phyloP scores from a whole-genome alignment of 163 green algal genomes.

The Chlorella variabilis region DNA sequence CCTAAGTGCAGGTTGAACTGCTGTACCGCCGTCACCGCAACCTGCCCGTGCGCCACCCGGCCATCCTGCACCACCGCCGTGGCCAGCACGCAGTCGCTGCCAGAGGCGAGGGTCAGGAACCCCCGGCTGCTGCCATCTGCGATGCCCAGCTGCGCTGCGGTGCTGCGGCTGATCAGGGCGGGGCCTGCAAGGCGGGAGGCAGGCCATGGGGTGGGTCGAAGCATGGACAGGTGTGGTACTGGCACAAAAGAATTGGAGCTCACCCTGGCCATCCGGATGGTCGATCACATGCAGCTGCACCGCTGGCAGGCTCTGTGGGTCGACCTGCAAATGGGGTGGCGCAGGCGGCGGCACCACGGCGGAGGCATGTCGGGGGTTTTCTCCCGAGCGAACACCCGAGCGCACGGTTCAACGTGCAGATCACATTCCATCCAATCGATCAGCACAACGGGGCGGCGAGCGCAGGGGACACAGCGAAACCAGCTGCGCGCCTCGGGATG shows the following conservation, averaged over 20 bases:
- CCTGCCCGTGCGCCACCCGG: background rate
- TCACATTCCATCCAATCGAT: too few species aligned
- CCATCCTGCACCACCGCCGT: background rate
- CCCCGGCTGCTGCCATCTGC: background rate
- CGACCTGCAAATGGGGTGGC: background rate
- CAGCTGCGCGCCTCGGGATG: background rate
- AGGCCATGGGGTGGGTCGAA: background rate
- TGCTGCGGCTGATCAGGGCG: conserved; percentile 7
- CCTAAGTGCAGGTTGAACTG: conserved; percentile 25
- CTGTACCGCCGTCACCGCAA: conserved; percentile 13
- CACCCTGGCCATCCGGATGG: background rate
- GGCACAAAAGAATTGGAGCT: too few species aligned
- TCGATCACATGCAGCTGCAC: background rate
- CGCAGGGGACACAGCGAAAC: too few species aligned
- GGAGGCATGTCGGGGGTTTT: too few species aligned
- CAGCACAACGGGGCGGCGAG: too few species aligned
- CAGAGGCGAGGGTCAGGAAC: conserved; percentile 9
- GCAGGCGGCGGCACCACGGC: too few species aligned
- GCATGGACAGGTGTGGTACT: background rate
- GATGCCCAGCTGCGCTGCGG: conserved; percentile 1
- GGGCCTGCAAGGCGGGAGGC: background rate
- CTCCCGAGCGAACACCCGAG: too few species aligned
- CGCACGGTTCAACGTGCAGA: too few species aligned
- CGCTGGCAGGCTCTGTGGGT: background rate
- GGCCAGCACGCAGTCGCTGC: conserved; percentile 31